Conservation (phyloP, 768 basidiomycete species). For the Lactarius psammicola region DNA sequence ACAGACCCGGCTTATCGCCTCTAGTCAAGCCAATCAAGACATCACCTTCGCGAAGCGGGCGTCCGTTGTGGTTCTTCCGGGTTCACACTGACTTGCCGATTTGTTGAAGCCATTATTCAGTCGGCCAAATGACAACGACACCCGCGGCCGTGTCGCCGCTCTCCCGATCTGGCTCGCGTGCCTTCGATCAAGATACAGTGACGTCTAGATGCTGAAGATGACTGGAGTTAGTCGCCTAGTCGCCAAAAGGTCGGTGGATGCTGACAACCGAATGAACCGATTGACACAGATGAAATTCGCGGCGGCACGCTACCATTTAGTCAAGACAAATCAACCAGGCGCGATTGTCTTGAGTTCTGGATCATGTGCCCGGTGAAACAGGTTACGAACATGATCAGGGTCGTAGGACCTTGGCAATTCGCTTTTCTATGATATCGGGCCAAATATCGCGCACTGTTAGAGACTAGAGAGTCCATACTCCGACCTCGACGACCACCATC, state of each 20-base stretch:
- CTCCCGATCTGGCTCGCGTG: slow-evolving; percentile 36
- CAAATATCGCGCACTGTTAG: neutral
- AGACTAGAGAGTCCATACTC: neutral
- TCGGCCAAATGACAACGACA: neutral
- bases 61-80: neutral
- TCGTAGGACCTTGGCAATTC: neutral
- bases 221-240: neutral
- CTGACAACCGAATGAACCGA: neutral
- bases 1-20: neutral
- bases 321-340: neutral
- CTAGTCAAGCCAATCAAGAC: neutral
- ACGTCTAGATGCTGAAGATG: neutral
- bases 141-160: slow-evolving; percentile 38
- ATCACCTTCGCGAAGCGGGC: neutral
- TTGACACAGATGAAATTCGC: neutral
- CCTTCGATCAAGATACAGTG: slow-evolving; percentile 38
- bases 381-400: neutral
- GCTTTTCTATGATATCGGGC: neutral
- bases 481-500: neutral
- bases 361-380: neutral
- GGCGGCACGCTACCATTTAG: neutral
- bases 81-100: neutral
- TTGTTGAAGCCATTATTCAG: neutral
- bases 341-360: neutral
- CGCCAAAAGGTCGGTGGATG: neutral